Base-by-base conservation (phyloP, 129 eudicot species). In the Escallonia rubra region DNA sequence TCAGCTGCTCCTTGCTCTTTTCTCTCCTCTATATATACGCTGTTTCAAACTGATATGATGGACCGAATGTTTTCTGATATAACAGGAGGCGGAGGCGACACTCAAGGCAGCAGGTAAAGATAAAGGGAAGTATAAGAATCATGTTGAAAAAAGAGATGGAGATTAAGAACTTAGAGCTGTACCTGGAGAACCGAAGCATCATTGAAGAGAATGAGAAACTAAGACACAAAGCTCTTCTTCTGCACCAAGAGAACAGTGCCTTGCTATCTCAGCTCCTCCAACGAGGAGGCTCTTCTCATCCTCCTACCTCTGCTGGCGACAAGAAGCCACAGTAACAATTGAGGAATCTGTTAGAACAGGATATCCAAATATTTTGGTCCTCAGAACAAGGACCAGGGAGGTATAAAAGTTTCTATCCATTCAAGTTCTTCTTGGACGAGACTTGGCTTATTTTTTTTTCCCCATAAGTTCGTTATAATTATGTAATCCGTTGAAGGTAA, bases 191-290 rank as follows among this genome's bases (percentile, higher is more conserved):
- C 80, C 63, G 76, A 74, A 77, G 74, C 52, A 87, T 87, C 59
- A 68, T 81, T 66, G 72, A 78, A 74, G 87, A 81, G 77, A 87
- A 87, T 79, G 86, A 85, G 57, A 87, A 61, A 79, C 73, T 87
- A 56, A 74, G 83, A 64, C 65, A 79, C 55, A 79, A 71, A 73
- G 90, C 90, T 66, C 54, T 64, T 50, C 48, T 70, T 41, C 95
- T 87, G 58, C 82, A 70, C 64, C 78, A 70, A 62, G 95, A 87
- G 75, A 87, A 84, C 76, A 76, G 74, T 75, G 58, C 74, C 72
- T 73, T 87, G 80, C 68, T 71, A 23, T 67, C 80, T 65, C 87
- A 78, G 65, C 82, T 80, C 63, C 82, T 23, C 34, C 34, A 23
- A 23, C 34, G 1, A 23, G 1, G 34, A 23, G 1, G 34, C 34